Base-by-base conservation (phyloP, 352 stramenopile genomes). In the Pythium plurisporium region DNA sequence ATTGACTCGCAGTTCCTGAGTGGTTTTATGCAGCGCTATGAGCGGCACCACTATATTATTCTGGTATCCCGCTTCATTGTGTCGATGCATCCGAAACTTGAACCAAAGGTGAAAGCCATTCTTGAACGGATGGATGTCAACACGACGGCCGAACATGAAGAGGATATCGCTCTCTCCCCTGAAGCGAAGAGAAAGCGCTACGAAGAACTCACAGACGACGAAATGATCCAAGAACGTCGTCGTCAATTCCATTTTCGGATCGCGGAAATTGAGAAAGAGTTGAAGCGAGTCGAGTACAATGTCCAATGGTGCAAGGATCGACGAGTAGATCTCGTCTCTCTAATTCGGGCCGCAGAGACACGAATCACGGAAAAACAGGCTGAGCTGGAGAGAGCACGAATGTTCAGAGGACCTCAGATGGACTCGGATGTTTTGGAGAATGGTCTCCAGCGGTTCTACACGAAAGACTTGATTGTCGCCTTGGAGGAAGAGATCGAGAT, bases 401-500 rank as follows among this genome's bases (percentile, higher is more conserved):
- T 79, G 67, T 93, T 93, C 52, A 58, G 58, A 26, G 80, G 82
- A 0, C 65, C 70, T 1, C 79, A 89, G 62, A 91, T 93, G 80
- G 82, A 93, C 41, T 93, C 82, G 1, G 79, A 89, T 31, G 77
- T 91, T 0, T 62, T 91, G 12, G 74, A 87, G 58, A 82, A 82
- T 38, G 81, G 82, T 2, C 57, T 86, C 0, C 81, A 94, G 38
- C 64, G 77, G 1, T 94, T 94, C 59, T 81, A 82, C 57, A 94
- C 81, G 1, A 87, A 88, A 51, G 75, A 91, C 22, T 55, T 94
- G 10, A 64, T 94, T 1, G 52, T 87, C 2, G 74, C 80, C 0
- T 64, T 94, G 12, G 79, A 89, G 54, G 83, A 94, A 61, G 83
- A 94, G 52, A 76, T 94, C 19, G 79, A 87, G 49, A 91, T 94